Base-by-base conservation (phyloP, 129 eudicot species). In the Flaveria ramosissima region DNA sequence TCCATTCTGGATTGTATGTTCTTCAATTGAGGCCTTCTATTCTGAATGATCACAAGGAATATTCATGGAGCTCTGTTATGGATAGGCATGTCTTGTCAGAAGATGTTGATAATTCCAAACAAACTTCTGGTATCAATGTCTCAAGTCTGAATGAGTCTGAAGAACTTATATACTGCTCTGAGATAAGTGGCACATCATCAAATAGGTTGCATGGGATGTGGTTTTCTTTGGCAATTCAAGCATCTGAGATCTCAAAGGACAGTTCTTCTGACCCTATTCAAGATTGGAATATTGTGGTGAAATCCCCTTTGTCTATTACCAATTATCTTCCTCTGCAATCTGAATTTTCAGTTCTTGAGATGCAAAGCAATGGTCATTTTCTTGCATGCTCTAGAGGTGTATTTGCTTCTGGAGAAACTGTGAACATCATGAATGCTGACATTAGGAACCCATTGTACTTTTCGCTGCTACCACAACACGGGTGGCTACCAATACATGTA, bases 401-500 rank as follows among this genome's bases (percentile, higher is more conserved):
- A 53, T 87, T 87, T 87, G 36, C 83, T 73, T 86, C 97, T 21
- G 97, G 97, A 9, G 90, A 93, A 77, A 87, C 89, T 45, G 93
- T 89, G 43, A 91, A 87, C 81, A 82, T 93, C 74, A 82, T 82
- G 64, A 81, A 80, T 84, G 98, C 89, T 65, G 96, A 93, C 80
- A 83, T 88, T 36, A 91, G 89, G 81, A 91, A 91, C 55, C 93
- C 98, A 36, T 85, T 93, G 65, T 91, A 86, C 76, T 79, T 90
- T 59, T 90, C 98, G 11, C 83, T 93, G 83, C 88, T 93, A 80
- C 98, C 98, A 12, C 97, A 87, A 64, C 86, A 77, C 19, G 98
- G 98, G 68, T 93, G 98, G 98, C 87, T 88, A 72, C 93, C 97
- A 43, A 69, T 86, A 65, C 96, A 93, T 62, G 98, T 93, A 59